phyloP scores from a whole-genome alignment of 371 early-diverging fungal genomes.

The Conidiobolus incongruus region DNA sequence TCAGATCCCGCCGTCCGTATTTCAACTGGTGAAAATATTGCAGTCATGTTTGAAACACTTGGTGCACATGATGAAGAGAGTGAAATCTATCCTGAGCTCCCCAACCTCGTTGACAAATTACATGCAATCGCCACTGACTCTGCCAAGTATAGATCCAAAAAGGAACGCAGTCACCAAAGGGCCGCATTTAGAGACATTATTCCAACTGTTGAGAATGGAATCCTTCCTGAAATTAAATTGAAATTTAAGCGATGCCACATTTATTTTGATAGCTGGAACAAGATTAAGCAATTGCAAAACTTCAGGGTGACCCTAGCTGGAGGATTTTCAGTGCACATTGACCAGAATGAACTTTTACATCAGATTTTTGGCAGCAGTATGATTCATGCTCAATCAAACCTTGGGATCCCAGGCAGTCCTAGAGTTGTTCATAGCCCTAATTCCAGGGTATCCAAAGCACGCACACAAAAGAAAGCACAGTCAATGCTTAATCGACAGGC shows the following conservation, averaged over 20 bases:
- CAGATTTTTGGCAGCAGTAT: not conserved
- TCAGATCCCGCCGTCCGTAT: slow-evolving; percentile 1
- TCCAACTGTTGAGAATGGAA: slow-evolving; percentile 1
- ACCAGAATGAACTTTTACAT: not conserved
- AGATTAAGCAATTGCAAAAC: not conserved
- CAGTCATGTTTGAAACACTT: slow-evolving; percentile 1
- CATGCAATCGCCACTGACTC: not conserved
- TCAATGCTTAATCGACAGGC: not conserved
- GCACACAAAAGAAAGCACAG: not conserved
- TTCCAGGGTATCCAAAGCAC: not conserved
- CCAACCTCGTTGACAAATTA: slow-evolving; percentile 1
- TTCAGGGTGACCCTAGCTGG: not conserved
- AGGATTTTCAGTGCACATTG: slow-evolving; percentile 4
- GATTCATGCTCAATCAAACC: not conserved
- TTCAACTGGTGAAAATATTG: slow-evolving; percentile 2
- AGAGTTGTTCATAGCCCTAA: not conserved
- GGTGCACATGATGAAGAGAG: not conserved
- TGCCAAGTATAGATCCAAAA: not conserved
- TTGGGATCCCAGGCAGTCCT: not conserved
- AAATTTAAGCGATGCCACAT: not conserved
- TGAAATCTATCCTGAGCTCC: not conserved
- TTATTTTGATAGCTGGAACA: not conserved
- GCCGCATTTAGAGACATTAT: slow-evolving; percentile 2
- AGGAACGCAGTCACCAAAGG: slow-evolving; percentile 2
- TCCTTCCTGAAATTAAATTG: not conserved